Conservation (phyloP, 1,139 yeast species). For the Saccharomyces hybrid region DNA sequence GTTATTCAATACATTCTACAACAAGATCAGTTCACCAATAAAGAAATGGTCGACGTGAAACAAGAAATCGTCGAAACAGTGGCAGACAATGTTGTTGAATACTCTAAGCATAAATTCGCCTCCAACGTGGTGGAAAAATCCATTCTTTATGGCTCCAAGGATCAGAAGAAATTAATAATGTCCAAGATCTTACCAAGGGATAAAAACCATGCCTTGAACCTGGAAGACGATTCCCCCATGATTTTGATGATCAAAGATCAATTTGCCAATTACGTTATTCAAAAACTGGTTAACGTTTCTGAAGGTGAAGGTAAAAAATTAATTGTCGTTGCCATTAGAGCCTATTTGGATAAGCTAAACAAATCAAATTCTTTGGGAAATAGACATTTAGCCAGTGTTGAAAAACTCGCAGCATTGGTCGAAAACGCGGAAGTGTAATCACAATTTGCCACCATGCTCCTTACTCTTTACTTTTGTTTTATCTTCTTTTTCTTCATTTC, state of each 20-base stretch:
- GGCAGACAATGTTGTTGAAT: constrained; percentile 57
- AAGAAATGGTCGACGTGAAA: constrained; percentile 37
- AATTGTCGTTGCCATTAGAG: constrained; percentile 54
- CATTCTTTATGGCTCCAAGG: constrained; percentile 59
- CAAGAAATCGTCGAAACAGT: constrained; percentile 44
- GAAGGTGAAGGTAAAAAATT: constrained; percentile 57
- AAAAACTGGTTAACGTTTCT: constrained; percentile 81
- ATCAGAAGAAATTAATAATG: constrained; percentile 57
- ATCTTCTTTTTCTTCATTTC: neutral
- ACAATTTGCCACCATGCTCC: neutral
- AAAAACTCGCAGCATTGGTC: constrained; percentile 49
- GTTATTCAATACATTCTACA: constrained; percentile 94
- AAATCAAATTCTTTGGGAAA: constrained; percentile 28
- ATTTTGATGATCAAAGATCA: constrained; percentile 95
- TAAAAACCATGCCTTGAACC: constrained; percentile 33
- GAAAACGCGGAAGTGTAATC: constrained; percentile 24
- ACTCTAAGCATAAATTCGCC: constrained; percentile 93
- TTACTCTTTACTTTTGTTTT: neutral
- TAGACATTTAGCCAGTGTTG: constrained; percentile 82
- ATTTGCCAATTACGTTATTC: constrained; percentile 94
- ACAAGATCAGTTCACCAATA: constrained; percentile 33
- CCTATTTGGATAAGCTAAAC: constrained; percentile 36
- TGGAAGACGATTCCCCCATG: constrained; percentile 55
- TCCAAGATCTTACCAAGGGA: constrained; percentile 33
- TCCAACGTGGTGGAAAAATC: constrained; percentile 96